A percentile compares a stretch with the other conserved stretches of the same genome.
These are phyloP conservation scores for Taiozyma onychis DNA, from an alignment of 1,139 yeast species.

Conservation along the genomic window DNA sequence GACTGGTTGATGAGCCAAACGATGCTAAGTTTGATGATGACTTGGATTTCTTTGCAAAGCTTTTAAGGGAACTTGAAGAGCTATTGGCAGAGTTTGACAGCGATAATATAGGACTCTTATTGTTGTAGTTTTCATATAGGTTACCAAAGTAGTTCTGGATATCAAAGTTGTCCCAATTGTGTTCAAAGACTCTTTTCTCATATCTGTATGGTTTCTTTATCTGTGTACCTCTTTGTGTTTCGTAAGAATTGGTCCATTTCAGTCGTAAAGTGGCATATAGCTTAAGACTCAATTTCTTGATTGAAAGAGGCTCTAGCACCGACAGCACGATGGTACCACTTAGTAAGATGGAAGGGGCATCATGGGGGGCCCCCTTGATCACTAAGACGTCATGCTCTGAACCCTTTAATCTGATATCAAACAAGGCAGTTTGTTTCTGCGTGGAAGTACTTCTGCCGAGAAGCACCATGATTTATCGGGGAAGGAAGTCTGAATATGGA, in stretches of 20 bases:
- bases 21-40: conserved; percentile 24
- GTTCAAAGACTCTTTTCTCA: conserved; percentile 66
- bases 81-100: conserved; percentile 14
- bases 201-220: conserved; percentile 49
- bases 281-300: conserved; percentile 57
- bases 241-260: conserved; percentile 48
- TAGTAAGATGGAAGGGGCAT: conserved; percentile 71
- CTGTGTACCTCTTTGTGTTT: conserved; percentile 39
- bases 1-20: conserved; percentile 25
- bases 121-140: conserved; percentile 24
- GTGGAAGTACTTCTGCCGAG: conserved; percentile 13
- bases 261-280: conserved; percentile 60
- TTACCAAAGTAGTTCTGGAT: conserved; percentile 31
- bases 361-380: conserved; percentile 69
- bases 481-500: background rate
- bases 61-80: conserved; percentile 20
- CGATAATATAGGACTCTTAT: conserved; percentile 5
- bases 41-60: conserved; percentile 22
- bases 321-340: conserved; percentile 77
- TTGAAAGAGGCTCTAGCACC: conserved; percentile 66
- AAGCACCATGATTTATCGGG: conserved; percentile 13
- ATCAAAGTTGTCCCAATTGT: conserved; percentile 69
- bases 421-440: conserved; percentile 36
- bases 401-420: conserved; percentile 59
- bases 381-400: conserved; percentile 76